These are phyloP conservation scores for Zasmidium cellare DNA, from an alignment of 2,329 filamentous ascomycete genomes.

Conservation along the genomic window DNA sequence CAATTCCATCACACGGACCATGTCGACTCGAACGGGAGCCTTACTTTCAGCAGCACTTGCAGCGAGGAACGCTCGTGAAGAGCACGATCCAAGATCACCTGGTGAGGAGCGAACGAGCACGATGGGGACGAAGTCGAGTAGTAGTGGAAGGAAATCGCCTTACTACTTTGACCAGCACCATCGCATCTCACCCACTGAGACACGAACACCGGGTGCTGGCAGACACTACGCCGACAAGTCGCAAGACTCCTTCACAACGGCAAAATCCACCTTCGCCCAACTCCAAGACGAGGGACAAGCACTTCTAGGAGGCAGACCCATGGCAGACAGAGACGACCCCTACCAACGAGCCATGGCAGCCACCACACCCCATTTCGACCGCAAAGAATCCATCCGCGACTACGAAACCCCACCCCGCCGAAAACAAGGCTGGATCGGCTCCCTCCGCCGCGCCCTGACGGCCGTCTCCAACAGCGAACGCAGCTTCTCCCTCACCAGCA, in stretches of 20 bases:
- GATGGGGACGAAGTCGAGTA: conserved; percentile 32
- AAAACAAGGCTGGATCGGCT: conserved; percentile 34
- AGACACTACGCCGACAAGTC: conserved; percentile 13
- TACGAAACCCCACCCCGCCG: conserved; percentile 11
- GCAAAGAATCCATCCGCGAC: background rate
- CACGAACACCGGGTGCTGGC: conserved; percentile 1
- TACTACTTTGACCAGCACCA: conserved; percentile 22
- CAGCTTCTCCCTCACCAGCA: conserved; percentile 31
- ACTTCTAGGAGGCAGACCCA: conserved; percentile 48
- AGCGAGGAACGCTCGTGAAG: conserved; percentile 4
- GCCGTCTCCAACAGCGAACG: conserved; percentile 31
- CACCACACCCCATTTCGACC: conserved; percentile 10
- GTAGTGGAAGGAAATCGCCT: conserved; percentile 37
- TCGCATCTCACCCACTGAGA: conserved; percentile 15
- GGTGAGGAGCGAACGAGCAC: conserved; percentile 30
- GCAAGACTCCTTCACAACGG: conserved; percentile 52
- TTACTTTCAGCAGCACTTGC: conserved; percentile 36
- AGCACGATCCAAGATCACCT: conserved; percentile 9
- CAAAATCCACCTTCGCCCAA: conserved; percentile 50
- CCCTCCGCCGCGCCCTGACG: conserved; percentile 33
- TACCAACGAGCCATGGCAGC: conserved; percentile 33
- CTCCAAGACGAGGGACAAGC: conserved; percentile 54
- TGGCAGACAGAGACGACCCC: conserved; percentile 34
- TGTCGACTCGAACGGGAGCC: conserved; percentile 46
- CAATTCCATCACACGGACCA: conserved; percentile 44